phyloP scores from a whole-genome alignment of 805 yeast species.

The Myxozyma vanderwaltii region DNA sequence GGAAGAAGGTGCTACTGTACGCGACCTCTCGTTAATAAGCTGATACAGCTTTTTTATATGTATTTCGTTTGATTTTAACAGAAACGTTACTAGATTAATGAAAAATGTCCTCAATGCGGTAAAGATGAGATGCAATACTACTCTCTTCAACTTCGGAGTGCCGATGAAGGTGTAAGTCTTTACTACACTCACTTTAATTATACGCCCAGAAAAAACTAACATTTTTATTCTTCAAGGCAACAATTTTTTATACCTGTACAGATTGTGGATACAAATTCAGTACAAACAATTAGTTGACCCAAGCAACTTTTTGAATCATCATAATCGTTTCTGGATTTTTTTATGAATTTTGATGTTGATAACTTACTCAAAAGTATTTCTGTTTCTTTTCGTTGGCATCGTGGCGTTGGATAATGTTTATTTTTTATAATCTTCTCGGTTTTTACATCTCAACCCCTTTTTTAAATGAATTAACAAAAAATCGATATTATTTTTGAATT shows the following conservation, averaged over 20 bases:
- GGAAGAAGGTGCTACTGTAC: slow-evolving; percentile 85
- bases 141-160: slow-evolving; percentile 93
- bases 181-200: neutral
- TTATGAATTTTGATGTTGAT: too few relatives aligned
- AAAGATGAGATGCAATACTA: slow-evolving; percentile 98
- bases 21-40: slow-evolving; percentile 15
- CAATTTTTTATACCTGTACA: slow-evolving; percentile 96
- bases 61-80: neutral
- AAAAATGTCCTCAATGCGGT: slow-evolving; percentile 98
- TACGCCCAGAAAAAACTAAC: neutral
- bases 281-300: slow-evolving; percentile 83
- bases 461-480: too few relatives aligned
- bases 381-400: neutral
- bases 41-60: neutral
- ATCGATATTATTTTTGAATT: too few relatives aligned
- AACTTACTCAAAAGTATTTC: neutral
- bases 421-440: too few relatives aligned
- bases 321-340: too few relatives aligned
- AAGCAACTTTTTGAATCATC: too few relatives aligned
- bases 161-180: slow-evolving; percentile 82
- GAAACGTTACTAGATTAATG: slow-evolving; percentile 61
- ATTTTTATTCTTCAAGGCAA: slow-evolving; percentile 54
- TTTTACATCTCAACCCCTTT: too few relatives aligned
- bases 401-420: neutral
- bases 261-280: slow-evolving; percentile 90